phyloP scores from a whole-genome alignment of 1,284 basidiomycete species.

The Sanguinoderma infundibulare region DNA sequence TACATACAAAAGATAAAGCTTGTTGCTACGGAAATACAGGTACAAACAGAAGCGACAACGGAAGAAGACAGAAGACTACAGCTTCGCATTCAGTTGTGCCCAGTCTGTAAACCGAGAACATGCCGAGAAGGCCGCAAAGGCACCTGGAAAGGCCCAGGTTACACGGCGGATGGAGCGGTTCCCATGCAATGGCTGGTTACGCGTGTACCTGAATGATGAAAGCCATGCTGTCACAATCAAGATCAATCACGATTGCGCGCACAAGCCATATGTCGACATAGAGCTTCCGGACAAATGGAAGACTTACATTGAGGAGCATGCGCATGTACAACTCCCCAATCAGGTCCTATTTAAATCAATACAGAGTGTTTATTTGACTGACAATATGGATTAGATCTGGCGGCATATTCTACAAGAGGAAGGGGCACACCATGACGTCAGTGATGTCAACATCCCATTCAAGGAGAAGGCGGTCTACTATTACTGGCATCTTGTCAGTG shows the following conservation, averaged over 20 bases:
- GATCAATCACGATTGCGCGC: background rate
- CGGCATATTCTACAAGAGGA: constrained; percentile 1
- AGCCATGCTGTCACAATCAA: background rate
- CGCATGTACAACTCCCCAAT: background rate
- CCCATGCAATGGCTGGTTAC: constrained; percentile 2
- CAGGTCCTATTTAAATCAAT: background rate
- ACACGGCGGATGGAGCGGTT: constrained; percentile 2
- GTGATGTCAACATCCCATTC: background rate
- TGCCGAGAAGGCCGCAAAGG: background rate
- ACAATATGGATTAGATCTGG: constrained; percentile 1
- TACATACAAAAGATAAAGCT: background rate
- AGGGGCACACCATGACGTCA: background rate
- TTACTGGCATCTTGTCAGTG: too few relatives aligned
- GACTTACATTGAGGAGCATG: background rate
- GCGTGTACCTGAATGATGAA: background rate
- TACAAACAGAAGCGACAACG: background rate
- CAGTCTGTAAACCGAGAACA: background rate
- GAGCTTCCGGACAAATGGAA: constrained; percentile 7
- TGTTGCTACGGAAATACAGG: background rate
- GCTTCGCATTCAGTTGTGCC: background rate
- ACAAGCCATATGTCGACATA: background rate
- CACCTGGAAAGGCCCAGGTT: background rate
- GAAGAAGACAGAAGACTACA: background rate
- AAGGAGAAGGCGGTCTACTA: too few relatives aligned
- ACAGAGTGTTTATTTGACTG: background rate